Percentiles rank a stretch among this genome's conserved stretches.
These are phyloP conservation scores for Macrophomina pseudophaseolina DNA, from an alignment of 2,329 filamentous ascomycete genomes.

Conservation along the genomic window DNA sequence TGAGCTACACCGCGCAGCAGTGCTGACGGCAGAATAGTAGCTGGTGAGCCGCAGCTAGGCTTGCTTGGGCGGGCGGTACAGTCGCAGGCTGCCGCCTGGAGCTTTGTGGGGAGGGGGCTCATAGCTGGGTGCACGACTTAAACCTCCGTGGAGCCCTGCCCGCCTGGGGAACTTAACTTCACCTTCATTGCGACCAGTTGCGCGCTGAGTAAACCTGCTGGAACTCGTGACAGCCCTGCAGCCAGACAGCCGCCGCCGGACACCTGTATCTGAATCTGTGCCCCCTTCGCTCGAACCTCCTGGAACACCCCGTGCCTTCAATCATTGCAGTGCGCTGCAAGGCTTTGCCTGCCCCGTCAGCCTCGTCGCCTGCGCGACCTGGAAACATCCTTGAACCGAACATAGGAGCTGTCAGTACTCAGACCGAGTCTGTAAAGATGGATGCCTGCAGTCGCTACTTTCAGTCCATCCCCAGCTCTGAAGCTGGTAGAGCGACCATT, in stretches of 20 bases:
- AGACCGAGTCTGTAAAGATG: too few relatives aligned
- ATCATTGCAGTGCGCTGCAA: neutral
- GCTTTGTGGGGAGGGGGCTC: constrained; percentile 2
- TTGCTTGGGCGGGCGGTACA: constrained; percentile 3
- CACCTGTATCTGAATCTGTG: neutral
- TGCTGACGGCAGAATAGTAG: neutral
- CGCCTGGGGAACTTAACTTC: neutral
- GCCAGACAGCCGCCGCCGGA: neutral
- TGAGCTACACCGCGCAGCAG: constrained; percentile 11
- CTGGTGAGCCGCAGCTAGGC: constrained; percentile 15
- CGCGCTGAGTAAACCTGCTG: neutral
- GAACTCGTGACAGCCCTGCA: neutral
- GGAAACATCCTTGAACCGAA: neutral
- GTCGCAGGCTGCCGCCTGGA: constrained; percentile 14
- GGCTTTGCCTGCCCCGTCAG: neutral
- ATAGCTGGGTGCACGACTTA: neutral
- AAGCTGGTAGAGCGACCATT: constrained; percentile 35
- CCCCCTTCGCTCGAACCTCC: neutral
- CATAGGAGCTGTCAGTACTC: too few relatives aligned
- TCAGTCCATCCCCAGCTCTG: constrained; percentile 23
- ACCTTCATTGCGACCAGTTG: neutral
- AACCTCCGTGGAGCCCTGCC: neutral
- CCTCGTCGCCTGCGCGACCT: neutral
- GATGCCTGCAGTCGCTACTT: neutral
- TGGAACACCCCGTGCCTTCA: neutral